Percentiles rank a stretch among this genome's conserved stretches.
Evolutionary conservation across 2,329 filamentous ascomycete species (phyloP).

Genomic region (Aspergillus ochraceus): DNA sequence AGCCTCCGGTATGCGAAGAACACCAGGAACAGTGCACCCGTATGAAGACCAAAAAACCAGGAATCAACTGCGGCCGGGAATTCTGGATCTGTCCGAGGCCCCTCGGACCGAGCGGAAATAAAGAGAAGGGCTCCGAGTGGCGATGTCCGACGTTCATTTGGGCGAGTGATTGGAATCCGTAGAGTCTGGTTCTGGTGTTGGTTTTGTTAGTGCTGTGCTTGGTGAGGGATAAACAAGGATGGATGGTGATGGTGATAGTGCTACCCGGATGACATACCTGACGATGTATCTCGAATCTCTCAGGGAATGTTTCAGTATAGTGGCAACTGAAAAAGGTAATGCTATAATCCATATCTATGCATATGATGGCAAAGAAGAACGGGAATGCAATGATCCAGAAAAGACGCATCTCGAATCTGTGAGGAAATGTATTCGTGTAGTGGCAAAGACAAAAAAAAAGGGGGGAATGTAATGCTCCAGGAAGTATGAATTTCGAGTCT

Average conservation of each 20-base stretch:
- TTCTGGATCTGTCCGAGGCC: slow-evolving; percentile 75
- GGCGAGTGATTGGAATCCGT: slow-evolving; percentile 61
- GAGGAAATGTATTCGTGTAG: no score
- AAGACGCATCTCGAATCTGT: no score
- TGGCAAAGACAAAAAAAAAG: no score
- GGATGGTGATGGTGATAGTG: neutral
- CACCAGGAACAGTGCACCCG: slow-evolving; percentile 85
- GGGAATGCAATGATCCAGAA: no score
- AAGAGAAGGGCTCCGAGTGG: slow-evolving; percentile 83
- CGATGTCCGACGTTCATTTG: slow-evolving; percentile 81
- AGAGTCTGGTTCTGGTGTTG: neutral
- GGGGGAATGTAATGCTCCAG: no score
- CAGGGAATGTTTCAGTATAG: no score
- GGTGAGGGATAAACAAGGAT: neutral
- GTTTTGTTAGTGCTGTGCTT: neutral
- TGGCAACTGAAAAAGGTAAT: no score
- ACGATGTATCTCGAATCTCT: no score
- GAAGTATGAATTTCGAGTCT: no score
- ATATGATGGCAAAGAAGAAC: no score
- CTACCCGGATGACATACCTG: no score
- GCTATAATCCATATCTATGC: no score
- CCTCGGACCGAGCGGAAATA: slow-evolving; percentile 79
- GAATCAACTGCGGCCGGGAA: slow-evolving; percentile 70
- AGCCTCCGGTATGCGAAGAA: slow-evolving; percentile 73
- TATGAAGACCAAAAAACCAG: slow-evolving; percentile 82